phyloP scores from a whole-genome alignment of 768 basidiomycete species.

The Peribolospora kevripleyi region DNA sequence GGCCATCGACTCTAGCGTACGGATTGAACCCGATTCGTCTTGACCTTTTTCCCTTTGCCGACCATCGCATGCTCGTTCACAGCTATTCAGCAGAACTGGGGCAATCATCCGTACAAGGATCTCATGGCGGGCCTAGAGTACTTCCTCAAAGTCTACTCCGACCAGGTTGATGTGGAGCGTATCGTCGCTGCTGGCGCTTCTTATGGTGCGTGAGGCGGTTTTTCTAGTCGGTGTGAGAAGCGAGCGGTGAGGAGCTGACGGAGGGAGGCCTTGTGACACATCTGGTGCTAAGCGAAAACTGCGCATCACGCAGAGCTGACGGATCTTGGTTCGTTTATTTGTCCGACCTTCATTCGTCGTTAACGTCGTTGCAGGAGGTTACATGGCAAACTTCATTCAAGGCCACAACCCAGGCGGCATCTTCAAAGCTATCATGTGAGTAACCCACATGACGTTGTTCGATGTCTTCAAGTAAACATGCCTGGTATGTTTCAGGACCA shows the following conservation, averaged over 20 bases:
- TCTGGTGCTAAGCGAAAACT: not conserved
- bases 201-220: conserved; percentile 39
- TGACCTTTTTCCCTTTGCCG: not conserved
- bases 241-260: conserved; percentile 7
- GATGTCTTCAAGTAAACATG: not conserved
- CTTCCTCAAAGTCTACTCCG: conserved; percentile 15
- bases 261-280: not conserved
- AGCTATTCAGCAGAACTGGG: conserved; percentile 54
- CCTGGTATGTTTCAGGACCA: not conserved
- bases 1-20: not conserved
- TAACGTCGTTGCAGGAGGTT: conserved; percentile 14
- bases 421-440: conserved; percentile 58
- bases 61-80: not conserved
- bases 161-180: conserved; percentile 20
- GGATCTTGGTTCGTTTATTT: not conserved
- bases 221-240: conserved; percentile 46
- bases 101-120: conserved; percentile 20
- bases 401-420: conserved; percentile 67
- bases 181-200: conserved; percentile 36
- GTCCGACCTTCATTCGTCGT: not conserved
- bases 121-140: conserved; percentile 19
- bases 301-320: too few species aligned
- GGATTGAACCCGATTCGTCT: not conserved
- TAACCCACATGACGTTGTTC: not conserved
- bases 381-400: conserved; percentile 24